Evolutionary conservation across 129 eudicot genomes (phyloP).

Genomic region (Glebionis coronaria): DNA sequence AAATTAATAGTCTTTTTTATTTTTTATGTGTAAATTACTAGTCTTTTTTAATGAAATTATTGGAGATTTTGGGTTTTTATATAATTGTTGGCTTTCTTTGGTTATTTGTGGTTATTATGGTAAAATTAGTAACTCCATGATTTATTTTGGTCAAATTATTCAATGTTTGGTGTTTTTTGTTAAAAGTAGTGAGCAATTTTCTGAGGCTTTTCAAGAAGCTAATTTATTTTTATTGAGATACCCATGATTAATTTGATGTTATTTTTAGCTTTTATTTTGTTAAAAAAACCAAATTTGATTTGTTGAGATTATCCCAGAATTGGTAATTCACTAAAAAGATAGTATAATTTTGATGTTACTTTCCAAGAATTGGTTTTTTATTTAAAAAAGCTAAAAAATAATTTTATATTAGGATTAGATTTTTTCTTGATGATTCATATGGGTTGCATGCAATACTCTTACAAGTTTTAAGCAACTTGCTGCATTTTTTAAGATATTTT

Average conservation of each 20-base stretch:
- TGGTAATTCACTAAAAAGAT: conserved; percentile 5
- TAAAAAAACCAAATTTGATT: not conserved
- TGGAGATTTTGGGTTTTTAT: not conserved
- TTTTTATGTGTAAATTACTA: too few species aligned
- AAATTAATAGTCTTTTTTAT: too few species aligned
- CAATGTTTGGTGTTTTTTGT: not conserved
- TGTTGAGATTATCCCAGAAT: conserved; percentile 12
- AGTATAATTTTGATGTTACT: not conserved
- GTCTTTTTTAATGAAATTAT: not conserved
- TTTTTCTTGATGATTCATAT: conserved; percentile 21
- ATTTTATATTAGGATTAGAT: conserved; percentile 3
- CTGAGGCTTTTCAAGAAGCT: not conserved
- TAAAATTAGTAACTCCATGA: conserved; percentile 1
- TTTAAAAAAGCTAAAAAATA: not conserved
- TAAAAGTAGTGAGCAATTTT: not conserved
- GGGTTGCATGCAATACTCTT: conserved; percentile 29
- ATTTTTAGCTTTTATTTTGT: conserved; percentile 15
- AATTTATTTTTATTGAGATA: not conserved
- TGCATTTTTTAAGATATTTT: conserved; percentile 17
- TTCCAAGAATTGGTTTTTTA: not conserved
- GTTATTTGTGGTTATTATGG: not conserved
- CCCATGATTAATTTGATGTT: not conserved
- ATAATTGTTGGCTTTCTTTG: too few species aligned
- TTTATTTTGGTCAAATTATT: conserved; percentile 3
- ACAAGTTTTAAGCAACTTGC: conserved; percentile 4